A percentile compares a stretch with the other conserved stretches of the same genome.
phyloP scores from a whole-genome alignment of 169 alveolate species.

The Plasmodium adleri region DNA sequence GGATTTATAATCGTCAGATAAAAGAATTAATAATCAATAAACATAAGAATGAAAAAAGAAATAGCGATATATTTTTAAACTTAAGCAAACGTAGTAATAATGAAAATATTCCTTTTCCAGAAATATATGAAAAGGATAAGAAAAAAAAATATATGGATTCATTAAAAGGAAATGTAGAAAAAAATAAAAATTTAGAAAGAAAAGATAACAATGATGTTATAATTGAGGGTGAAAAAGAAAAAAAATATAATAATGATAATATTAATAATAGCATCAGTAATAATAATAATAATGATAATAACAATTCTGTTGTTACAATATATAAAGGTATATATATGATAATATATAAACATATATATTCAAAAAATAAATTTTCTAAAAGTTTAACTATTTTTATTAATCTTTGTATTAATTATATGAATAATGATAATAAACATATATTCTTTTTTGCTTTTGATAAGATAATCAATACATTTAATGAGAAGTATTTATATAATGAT shows the following conservation, averaged over 20 bases:
- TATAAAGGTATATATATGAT: slow-evolving; percentile 65
- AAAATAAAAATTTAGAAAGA: not conserved
- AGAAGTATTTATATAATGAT: slow-evolving; percentile 44
- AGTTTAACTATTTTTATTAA: slow-evolving; percentile 46
- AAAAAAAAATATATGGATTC: not conserved
- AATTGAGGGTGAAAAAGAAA: slow-evolving; percentile 1
- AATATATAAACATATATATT: slow-evolving; percentile 48
- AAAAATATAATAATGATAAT: not conserved
- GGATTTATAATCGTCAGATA: slow-evolving; percentile 81
- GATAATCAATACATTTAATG: slow-evolving; percentile 30
- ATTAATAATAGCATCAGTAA: not conserved
- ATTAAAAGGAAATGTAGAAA: slow-evolving; percentile 1
- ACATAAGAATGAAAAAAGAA: slow-evolving; percentile 19
- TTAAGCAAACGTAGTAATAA: slow-evolving; percentile 63
- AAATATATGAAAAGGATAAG: slow-evolving; percentile 68
- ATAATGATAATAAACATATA: slow-evolving; percentile 62
- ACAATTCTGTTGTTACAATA: not conserved
- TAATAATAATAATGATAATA: slow-evolving; percentile 15
- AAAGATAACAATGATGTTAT: not conserved
- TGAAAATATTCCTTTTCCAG: slow-evolving; percentile 72
- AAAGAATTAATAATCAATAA: slow-evolving; percentile 51
- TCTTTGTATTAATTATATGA: slow-evolving; percentile 58
- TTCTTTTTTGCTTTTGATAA: slow-evolving; percentile 58
- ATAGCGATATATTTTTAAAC: slow-evolving; percentile 29
- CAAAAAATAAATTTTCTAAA: slow-evolving; percentile 61